phyloP scores from a whole-genome alignment of 2,329 filamentous ascomycete species.

The Aspergillus eucalypticola region DNA sequence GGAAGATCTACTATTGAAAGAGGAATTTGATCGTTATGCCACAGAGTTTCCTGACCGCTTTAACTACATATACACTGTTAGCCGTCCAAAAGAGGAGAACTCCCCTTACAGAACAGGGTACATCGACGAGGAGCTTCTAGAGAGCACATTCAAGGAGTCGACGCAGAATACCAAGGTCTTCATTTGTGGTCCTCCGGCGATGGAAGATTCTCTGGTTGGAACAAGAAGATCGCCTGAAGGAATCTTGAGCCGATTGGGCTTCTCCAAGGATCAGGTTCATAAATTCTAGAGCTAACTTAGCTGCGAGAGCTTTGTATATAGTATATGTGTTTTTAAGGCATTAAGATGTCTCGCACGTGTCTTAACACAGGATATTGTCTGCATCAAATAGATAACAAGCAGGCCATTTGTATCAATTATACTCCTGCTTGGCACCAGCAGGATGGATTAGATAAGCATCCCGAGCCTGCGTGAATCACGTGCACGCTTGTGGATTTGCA shows the following conservation, averaged over 20 bases:
- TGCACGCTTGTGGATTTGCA: not conserved
- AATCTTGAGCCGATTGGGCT: constrained; percentile 31
- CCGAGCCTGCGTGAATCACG: not conserved
- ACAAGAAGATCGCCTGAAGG: constrained; percentile 40
- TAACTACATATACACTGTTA: constrained; percentile 60
- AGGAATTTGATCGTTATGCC: constrained; percentile 58
- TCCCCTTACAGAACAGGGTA: constrained; percentile 39
- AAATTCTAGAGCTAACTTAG: not conserved
- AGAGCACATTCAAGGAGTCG: constrained; percentile 48
- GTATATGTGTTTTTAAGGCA: too few relatives aligned
- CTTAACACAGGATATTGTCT: too few relatives aligned
- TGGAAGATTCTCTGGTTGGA: constrained; percentile 55
- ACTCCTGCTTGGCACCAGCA: not conserved
- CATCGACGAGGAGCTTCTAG: constrained; percentile 59
- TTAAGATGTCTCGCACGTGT: too few relatives aligned
- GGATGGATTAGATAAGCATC: not conserved
- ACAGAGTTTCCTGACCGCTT: constrained; percentile 57
- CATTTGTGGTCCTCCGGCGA: constrained; percentile 67
- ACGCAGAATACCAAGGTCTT: constrained; percentile 59
- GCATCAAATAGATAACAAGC: too few relatives aligned
- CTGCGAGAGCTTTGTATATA: too few relatives aligned
- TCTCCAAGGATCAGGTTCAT: constrained; percentile 8
- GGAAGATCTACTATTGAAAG: constrained; percentile 59
- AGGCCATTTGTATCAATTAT: too few relatives aligned
- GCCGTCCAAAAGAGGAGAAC: constrained; percentile 36